A percentile compares a stretch with the other conserved stretches of the same genome.
These are phyloP conservation scores for Pseudocohnilembus persalinus DNA, from an alignment of 169 alveolate species.

Conservation along the genomic window DNA sequence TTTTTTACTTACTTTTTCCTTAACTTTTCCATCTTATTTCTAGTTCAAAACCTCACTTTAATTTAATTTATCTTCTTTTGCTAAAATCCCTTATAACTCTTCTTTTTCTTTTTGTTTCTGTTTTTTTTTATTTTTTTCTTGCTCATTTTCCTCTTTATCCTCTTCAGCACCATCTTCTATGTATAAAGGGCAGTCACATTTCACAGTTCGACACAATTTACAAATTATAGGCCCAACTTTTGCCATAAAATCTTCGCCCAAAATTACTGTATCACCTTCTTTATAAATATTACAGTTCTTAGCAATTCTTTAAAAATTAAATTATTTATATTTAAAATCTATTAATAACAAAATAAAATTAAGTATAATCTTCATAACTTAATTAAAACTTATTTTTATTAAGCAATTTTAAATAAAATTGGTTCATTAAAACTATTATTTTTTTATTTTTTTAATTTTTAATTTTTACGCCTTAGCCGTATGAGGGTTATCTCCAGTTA, in stretches of 20 bases:
- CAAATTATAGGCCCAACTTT: constrained; percentile 79
- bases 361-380: no score
- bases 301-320: constrained; percentile 60
- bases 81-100: constrained; percentile 13
- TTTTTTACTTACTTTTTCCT: constrained; percentile 53
- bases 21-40: constrained; percentile 35
- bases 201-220: constrained; percentile 53
- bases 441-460: no score
- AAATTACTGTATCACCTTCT: constrained; percentile 55
- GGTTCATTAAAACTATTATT: no score
- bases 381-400: no score
- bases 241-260: constrained; percentile 54
- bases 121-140: not conserved
- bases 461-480: constrained; percentile 73
- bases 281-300: constrained; percentile 79
- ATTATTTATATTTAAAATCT: no score
- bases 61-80: no score
- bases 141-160: not conserved
- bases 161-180: not conserved
- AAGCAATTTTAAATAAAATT: no score
- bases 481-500: constrained; percentile 89
- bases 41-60: not conserved
- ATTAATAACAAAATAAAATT: no score
- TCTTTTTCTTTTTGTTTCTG: constrained; percentile 25
- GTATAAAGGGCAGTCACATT: constrained; percentile 58